A percentile compares a stretch with the other conserved stretches of the same genome.
These are phyloP conservation scores for Taxillus chinensis DNA, from an alignment of 164 flowering plant genomes.

Conservation along the genomic window DNA sequence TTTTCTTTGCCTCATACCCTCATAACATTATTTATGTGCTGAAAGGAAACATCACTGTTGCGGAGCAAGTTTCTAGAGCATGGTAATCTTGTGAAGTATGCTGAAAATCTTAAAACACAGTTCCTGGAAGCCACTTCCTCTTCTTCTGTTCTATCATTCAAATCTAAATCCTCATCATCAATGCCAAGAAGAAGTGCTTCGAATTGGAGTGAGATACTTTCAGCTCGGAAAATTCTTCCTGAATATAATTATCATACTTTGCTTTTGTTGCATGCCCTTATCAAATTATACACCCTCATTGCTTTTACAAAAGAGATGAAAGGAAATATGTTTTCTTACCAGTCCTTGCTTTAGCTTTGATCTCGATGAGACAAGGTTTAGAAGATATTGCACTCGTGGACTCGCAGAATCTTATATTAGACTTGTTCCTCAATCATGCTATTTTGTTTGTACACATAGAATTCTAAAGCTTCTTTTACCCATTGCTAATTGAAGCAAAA, in stretches of 20 bases:
- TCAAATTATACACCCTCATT: too few species aligned
- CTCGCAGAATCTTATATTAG: too few species aligned
- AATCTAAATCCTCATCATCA: constrained; percentile 47
- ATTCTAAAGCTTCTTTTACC: too few species aligned
- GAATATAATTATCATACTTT: not conserved
- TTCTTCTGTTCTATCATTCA: constrained; percentile 32
- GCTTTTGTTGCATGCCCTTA: not conserved
- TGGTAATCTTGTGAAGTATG: constrained; percentile 53
- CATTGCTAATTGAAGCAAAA: too few species aligned
- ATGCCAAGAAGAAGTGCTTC: constrained; percentile 39
- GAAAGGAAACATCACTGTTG: constrained; percentile 67
- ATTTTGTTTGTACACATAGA: too few species aligned
- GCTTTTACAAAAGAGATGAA: too few species aligned
- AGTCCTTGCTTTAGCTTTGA: too few species aligned
- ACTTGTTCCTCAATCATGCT: too few species aligned
- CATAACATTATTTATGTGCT: constrained; percentile 3
- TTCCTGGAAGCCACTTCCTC: constrained; percentile 43
- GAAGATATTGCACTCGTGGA: too few species aligned
- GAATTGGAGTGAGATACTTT: constrained; percentile 51
- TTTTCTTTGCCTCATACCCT: too few species aligned
- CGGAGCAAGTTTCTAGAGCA: constrained; percentile 52
- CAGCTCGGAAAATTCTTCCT: not conserved
- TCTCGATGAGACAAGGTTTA: too few species aligned
- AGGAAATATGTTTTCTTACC: too few species aligned
- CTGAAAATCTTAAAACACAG: constrained; percentile 48